These are phyloP conservation scores for Barnettozyma vustinii DNA, from an alignment of 805 yeast genomes.

Conservation along the genomic window DNA sequence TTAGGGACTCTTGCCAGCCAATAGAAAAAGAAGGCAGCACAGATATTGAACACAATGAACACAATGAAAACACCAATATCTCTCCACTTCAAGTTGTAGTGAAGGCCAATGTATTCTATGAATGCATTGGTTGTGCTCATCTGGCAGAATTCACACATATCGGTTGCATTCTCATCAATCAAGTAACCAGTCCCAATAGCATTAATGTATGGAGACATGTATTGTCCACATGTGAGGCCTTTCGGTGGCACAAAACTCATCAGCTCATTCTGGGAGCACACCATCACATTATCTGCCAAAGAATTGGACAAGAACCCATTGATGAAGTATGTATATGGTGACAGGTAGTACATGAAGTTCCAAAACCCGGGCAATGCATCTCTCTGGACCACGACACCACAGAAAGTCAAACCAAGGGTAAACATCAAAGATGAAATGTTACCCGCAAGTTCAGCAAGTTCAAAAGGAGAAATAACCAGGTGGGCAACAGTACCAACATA, in stretches of 20 bases:
- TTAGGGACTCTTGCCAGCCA: slow-evolving; percentile 70
- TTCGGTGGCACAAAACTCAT: slow-evolving; percentile 44
- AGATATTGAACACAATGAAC: slow-evolving; percentile 34
- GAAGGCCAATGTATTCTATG: slow-evolving; percentile 38
- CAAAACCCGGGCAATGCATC: slow-evolving; percentile 63
- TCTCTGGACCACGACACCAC: slow-evolving; percentile 66
- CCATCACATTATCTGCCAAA: slow-evolving; percentile 42
- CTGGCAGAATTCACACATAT: slow-evolving; percentile 55
- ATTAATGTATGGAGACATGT: slow-evolving; percentile 33
- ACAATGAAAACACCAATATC: slow-evolving; percentile 51
- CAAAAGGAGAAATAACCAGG: slow-evolving; percentile 51
- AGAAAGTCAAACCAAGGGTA: slow-evolving; percentile 59
- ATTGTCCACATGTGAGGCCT: slow-evolving; percentile 54
- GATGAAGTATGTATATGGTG: slow-evolving; percentile 64
- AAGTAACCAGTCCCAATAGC: slow-evolving; percentile 24
- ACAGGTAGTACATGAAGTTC: slow-evolving; percentile 68
- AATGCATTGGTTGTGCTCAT: slow-evolving; percentile 51
- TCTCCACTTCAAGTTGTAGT: slow-evolving; percentile 53
- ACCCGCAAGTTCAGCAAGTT: slow-evolving; percentile 58
- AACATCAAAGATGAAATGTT: slow-evolving; percentile 50
- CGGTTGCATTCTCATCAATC: slow-evolving; percentile 28
- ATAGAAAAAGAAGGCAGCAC: slow-evolving; percentile 41
- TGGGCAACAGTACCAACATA: slow-evolving; percentile 54
- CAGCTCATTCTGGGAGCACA: slow-evolving; percentile 44
- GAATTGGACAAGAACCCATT: slow-evolving; percentile 48